Evolutionary conservation across 805 yeast species (phyloP).

Genomic region (Yamadazyma olivae): DNA sequence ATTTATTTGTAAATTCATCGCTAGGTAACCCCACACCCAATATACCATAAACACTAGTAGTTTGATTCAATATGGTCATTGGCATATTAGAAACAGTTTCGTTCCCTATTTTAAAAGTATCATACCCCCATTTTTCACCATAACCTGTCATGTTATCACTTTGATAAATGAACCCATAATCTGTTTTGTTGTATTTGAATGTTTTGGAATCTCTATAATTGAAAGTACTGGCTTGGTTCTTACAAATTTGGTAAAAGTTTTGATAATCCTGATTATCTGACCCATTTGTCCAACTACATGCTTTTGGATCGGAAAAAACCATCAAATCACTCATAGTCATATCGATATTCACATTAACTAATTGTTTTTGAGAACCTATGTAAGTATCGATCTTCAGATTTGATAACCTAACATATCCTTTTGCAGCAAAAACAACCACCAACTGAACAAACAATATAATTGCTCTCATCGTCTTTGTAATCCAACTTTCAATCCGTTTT

Average conservation of each 20-base stretch:
- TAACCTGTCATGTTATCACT: slow-evolving; percentile 1
- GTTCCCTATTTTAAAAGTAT: slow-evolving; percentile 52
- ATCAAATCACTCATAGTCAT: slow-evolving; percentile 27
- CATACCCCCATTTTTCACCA: slow-evolving; percentile 58
- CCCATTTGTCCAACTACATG: slow-evolving; percentile 4
- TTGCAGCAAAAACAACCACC: not conserved
- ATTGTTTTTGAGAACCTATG: slow-evolving; percentile 22
- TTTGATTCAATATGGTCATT: slow-evolving; percentile 69
- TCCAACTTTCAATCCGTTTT: too few species aligned
- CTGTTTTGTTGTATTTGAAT: not conserved
- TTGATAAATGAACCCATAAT: slow-evolving; percentile 1
- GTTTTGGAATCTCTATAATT: slow-evolving; percentile 1
- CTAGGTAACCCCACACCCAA: slow-evolving; percentile 70
- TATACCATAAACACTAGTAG: slow-evolving; percentile 67
- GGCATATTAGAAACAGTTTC: slow-evolving; percentile 49
- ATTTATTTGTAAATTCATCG: slow-evolving; percentile 54
- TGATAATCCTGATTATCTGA: not conserved
- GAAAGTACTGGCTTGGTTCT: slow-evolving; percentile 4
- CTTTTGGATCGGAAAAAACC: slow-evolving; percentile 12
- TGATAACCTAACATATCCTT: slow-evolving; percentile 4
- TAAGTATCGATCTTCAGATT: slow-evolving; percentile 8
- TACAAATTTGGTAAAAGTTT: slow-evolving; percentile 1
- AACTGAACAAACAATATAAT: not conserved
- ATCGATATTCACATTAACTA: slow-evolving; percentile 17
- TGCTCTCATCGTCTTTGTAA: too few species aligned